Conservation (phyloP, 2,329 filamentous ascomycete genomes). For the Teratosphaeria viscida region DNA sequence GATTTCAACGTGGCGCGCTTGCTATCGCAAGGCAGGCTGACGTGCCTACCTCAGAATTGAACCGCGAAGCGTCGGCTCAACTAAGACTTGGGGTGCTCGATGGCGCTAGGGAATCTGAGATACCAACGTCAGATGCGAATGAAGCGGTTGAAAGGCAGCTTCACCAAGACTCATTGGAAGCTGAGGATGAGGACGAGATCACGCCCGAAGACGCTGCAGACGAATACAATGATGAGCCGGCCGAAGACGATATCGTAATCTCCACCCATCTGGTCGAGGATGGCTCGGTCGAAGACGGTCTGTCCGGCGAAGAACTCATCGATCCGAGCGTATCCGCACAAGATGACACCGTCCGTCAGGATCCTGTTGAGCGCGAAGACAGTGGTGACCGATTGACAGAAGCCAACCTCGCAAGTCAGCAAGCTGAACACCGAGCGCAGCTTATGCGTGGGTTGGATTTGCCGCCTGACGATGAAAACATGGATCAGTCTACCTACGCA, state of each 20-base stretch:
- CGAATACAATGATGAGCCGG: background rate
- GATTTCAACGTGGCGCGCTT: background rate
- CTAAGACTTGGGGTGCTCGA: background rate
- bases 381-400: constrained; percentile 15
- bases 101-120: background rate
- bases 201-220: background rate
- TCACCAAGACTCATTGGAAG: background rate
- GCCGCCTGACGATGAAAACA: constrained; percentile 18
- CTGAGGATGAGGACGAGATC: background rate
- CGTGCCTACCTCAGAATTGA: constrained; percentile 1
- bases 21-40: background rate
- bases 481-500: constrained; percentile 19
- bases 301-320: background rate
- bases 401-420: constrained; percentile 24
- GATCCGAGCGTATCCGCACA: background rate
- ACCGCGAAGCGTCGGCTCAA: constrained; percentile 1
- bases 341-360: constrained; percentile 1
- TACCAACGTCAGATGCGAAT: background rate
- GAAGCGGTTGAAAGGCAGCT: background rate
- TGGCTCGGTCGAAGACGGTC: constrained; percentile 5
- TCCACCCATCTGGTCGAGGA: constrained; percentile 6
- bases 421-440: constrained; percentile 15
- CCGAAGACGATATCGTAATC: constrained; percentile 1
- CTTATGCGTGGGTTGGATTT: constrained; percentile 19
- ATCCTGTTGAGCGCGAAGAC: background rate